phyloP scores from a whole-genome alignment of 192 early-diverging fungal genomes.

The Backusella tarrabulga region DNA sequence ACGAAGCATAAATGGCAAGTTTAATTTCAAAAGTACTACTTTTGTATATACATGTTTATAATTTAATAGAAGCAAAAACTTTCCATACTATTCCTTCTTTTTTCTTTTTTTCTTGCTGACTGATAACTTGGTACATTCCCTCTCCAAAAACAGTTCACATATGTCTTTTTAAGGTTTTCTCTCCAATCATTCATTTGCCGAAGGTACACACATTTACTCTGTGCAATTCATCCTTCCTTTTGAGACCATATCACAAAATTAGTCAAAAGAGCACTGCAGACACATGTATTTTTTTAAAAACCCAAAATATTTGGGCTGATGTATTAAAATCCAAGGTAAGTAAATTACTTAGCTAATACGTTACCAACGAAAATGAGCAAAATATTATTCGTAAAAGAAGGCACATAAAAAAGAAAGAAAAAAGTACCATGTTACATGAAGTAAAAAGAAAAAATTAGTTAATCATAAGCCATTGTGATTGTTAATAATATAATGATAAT shows the following conservation, averaged over 20 bases:
- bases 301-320: too few relatives aligned
- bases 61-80: background rate
- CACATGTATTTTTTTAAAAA: background rate
- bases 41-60: background rate
- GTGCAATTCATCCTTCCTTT: background rate
- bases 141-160: background rate
- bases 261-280: background rate
- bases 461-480: too few relatives aligned
- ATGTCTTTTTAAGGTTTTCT: background rate
- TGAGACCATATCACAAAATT: background rate
- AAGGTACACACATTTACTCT: background rate
- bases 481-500: too few relatives aligned
- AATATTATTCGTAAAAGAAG: too few relatives aligned
- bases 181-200: background rate
- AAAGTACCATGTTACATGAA: too few relatives aligned
- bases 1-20: background rate
- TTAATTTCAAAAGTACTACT: background rate
- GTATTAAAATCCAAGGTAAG: too few relatives aligned
- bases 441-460: too few relatives aligned
- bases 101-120: background rate
- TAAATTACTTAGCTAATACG: too few relatives aligned
- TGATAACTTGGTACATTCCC: background rate
- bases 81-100: background rate
- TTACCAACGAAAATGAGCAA: too few relatives aligned
- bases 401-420: too few relatives aligned